Evolutionary conservation across 1,139 yeast genomes (phyloP).

Genomic region (Scheffersomyces illinoinensis): DNA sequence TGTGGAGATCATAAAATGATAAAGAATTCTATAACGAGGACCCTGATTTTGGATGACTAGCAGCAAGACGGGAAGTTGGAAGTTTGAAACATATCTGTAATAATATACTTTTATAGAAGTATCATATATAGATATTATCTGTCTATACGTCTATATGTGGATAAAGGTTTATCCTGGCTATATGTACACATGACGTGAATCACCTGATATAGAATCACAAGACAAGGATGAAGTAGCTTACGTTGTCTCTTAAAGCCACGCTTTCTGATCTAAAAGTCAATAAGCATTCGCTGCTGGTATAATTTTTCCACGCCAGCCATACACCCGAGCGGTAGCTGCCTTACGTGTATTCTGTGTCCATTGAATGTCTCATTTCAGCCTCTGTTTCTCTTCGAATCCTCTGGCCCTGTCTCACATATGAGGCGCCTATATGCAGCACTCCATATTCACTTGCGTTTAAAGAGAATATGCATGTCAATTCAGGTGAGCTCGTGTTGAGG

Average conservation of each 20-base stretch:
- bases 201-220: background rate
- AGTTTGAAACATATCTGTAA: too few species aligned
- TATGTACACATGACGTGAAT: background rate
- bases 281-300: background rate
- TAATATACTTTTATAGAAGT: too few species aligned
- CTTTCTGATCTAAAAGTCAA: background rate
- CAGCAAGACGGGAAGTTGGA: background rate
- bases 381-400: background rate
- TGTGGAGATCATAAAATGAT: background rate
- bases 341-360: background rate
- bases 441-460: background rate
- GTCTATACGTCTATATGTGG: too few species aligned
- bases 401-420: background rate
- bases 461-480: background rate
- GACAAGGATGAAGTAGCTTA: background rate
- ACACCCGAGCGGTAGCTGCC: background rate
- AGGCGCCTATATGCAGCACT: background rate
- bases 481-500: background rate
- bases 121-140: too few species aligned
- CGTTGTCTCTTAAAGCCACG: background rate
- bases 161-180: too few species aligned
- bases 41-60: background rate
- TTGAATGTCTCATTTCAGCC: background rate
- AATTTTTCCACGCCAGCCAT: background rate
- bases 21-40: background rate